Evolutionary conservation across 2,329 filamentous ascomycete genomes (phyloP).

Genomic region (Fusarium oligoseptatum): DNA sequence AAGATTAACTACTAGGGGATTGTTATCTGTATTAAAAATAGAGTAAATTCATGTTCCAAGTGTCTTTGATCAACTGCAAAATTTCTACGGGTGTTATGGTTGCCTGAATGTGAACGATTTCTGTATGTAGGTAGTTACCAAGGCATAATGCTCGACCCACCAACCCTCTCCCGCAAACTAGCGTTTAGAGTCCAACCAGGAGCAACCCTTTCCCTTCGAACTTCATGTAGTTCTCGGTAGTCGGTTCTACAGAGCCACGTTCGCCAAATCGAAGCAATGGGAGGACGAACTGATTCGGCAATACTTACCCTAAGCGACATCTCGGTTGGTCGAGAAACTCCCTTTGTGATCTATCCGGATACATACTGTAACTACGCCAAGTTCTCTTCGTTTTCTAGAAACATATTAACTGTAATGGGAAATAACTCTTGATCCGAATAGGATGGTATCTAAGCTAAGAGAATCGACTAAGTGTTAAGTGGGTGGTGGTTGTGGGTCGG

Average conservation of each 20-base stretch:
- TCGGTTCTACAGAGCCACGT: background rate
- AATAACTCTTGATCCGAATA: background rate
- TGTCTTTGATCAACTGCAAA: background rate
- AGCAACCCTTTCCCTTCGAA: too few relatives aligned
- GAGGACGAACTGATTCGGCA: background rate
- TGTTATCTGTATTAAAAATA: background rate
- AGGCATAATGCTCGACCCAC: background rate
- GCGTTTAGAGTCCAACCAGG: background rate
- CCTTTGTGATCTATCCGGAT: background rate
- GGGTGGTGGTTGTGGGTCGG: background rate
- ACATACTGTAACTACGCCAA: background rate
- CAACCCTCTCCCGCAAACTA: background rate
- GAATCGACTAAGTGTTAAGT: background rate
- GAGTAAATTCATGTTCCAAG: background rate
- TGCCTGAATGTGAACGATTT: background rate
- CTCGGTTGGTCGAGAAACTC: background rate
- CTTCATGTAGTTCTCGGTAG: background rate
- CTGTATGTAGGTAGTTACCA: too few relatives aligned
- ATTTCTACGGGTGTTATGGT: fast-evolving
- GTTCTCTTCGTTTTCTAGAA: fast-evolving
- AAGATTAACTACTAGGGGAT: slow-evolving; percentile 24
- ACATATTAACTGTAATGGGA: background rate
- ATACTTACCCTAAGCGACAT: background rate
- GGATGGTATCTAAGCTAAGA: background rate
- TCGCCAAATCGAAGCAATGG: background rate